A percentile compares a stretch with the other conserved stretches of the same genome.
phyloP scores from a whole-genome alignment of 202 grass and related monocot species.

The Dendrocalamus latiflorus region DNA sequence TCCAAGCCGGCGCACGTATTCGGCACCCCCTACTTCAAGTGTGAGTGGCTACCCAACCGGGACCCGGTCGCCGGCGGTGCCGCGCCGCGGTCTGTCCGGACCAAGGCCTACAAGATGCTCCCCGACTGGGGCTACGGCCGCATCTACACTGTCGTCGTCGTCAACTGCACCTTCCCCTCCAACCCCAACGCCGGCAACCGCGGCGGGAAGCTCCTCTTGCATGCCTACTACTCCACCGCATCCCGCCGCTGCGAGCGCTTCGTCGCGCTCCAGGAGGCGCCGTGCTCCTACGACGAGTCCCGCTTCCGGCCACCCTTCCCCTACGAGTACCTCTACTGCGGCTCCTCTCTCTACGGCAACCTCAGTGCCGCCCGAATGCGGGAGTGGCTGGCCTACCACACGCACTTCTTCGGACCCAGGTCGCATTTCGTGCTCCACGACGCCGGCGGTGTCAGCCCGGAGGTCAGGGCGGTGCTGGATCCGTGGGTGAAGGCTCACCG shows the following conservation, averaged over 20 bases:
- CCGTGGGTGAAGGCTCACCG: conserved; percentile 64
- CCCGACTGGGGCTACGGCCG: conserved; percentile 78
- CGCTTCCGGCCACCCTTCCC: conserved; percentile 55
- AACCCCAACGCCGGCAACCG: conserved; percentile 69
- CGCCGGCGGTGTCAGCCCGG: conserved; percentile 58
- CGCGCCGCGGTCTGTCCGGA: conserved; percentile 34
- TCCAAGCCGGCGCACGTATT: conserved; percentile 83
- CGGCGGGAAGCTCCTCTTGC: conserved; percentile 62
- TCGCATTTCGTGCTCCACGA: conserved; percentile 87
- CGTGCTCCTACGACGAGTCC: conserved; percentile 57
- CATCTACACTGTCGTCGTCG: conserved; percentile 54
- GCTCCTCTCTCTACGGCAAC: conserved; percentile 77
- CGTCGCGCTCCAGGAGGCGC: conserved; percentile 59
- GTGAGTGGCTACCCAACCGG: conserved; percentile 66
- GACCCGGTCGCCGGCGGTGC: neutral
- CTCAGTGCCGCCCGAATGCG: conserved; percentile 58
- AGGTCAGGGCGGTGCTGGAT: conserved; percentile 59
- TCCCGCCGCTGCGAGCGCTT: conserved; percentile 78
- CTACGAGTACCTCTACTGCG: conserved; percentile 88
- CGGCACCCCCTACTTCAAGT: conserved; percentile 76
- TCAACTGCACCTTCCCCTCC: conserved; percentile 63
- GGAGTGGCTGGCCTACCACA: conserved; percentile 88
- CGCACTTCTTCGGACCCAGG: conserved; percentile 62
- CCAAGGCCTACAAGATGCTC: conserved; percentile 80
- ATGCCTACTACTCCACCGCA: conserved; percentile 75